A percentile compares a stretch with the other conserved stretches of the same genome.
Evolutionary conservation across 129 eudicot genomes (phyloP).

Genomic region (Apium graveolens): DNA sequence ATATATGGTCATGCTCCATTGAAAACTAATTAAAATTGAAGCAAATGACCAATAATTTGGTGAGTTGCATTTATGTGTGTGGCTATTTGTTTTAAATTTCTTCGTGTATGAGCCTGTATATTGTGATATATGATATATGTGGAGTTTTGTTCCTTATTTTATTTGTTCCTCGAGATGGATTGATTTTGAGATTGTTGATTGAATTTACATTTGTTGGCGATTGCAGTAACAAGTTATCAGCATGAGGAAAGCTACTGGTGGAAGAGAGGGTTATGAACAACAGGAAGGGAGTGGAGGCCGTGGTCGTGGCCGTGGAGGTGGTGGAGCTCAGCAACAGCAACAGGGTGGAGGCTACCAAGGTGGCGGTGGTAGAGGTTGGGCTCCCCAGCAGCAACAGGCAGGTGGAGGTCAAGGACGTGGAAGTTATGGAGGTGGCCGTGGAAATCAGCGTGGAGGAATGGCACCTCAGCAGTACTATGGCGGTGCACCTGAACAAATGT

Average conservation of each 20-base stretch:
- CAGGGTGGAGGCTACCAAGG: constrained; percentile 34
- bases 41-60: too few relatives aligned
- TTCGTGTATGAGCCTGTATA: too few relatives aligned
- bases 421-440: constrained; percentile 43
- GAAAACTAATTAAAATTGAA: too few relatives aligned
- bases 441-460: constrained; percentile 51
- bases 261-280: constrained; percentile 44
- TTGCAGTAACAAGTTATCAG: constrained; percentile 17
- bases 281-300: constrained; percentile 52
- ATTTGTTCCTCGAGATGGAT: background rate
- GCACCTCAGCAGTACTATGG: constrained; percentile 44
- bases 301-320: constrained; percentile 22
- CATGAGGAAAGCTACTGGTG: constrained; percentile 72
- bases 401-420: constrained; percentile 20
- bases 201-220: background rate
- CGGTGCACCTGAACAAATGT: background rate
- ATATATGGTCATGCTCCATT: too few relatives aligned
- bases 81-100: too few relatives aligned
- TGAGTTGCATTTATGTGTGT: too few relatives aligned
- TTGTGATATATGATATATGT: background rate
- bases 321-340: constrained; percentile 29
- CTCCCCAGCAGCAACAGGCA: constrained; percentile 26
- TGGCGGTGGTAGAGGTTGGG: constrained; percentile 74
- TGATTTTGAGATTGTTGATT: background rate
- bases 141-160: background rate